Conservation (phyloP, 495 filamentous ascomycete genomes). For the Tuber microsphaerosporum region DNA sequence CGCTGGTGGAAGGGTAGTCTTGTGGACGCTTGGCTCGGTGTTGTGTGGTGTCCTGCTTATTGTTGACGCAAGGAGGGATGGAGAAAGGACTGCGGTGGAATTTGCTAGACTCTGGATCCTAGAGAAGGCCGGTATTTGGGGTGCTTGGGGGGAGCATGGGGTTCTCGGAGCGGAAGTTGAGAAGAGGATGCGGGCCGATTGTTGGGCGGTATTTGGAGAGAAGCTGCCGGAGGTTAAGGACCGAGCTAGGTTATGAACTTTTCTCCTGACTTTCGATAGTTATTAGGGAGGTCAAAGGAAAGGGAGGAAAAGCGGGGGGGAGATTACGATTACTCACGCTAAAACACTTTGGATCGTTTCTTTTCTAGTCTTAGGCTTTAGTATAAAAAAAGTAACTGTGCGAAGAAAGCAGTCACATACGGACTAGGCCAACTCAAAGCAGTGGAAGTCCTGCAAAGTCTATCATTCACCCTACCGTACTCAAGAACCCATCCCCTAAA, state of each 20-base stretch:
- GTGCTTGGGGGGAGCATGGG: constrained; percentile 29
- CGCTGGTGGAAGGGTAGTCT: constrained; percentile 29
- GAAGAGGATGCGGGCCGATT: constrained; percentile 29
- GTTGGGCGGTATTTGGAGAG: constrained; percentile 37
- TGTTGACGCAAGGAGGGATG: constrained; percentile 37
- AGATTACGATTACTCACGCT: background rate
- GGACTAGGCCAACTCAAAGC: too few species aligned
- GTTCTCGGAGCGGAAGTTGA: constrained; percentile 26
- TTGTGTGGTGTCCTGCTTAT: constrained; percentile 38
- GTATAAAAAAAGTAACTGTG: too few species aligned
- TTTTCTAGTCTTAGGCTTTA: too few species aligned
- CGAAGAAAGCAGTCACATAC: too few species aligned
- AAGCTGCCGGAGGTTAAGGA: constrained; percentile 25
- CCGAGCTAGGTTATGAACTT: constrained; percentile 29
- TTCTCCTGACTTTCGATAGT: background rate
- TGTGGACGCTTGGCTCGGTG: constrained; percentile 38
- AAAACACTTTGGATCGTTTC: background rate
- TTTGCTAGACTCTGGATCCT: constrained; percentile 37
- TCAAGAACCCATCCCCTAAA: too few species aligned
- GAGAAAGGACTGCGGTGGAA: constrained; percentile 35
- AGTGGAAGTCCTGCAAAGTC: too few species aligned
- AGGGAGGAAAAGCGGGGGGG: background rate
- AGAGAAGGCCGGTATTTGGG: constrained; percentile 31
- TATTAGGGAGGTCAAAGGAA: background rate
- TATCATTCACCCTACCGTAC: too few species aligned